Percentiles rank a stretch among this genome's conserved stretches.
These are phyloP conservation scores for Themeda triandra DNA, from an alignment of 176 grass and related monocot species.

Conservation along the genomic window DNA sequence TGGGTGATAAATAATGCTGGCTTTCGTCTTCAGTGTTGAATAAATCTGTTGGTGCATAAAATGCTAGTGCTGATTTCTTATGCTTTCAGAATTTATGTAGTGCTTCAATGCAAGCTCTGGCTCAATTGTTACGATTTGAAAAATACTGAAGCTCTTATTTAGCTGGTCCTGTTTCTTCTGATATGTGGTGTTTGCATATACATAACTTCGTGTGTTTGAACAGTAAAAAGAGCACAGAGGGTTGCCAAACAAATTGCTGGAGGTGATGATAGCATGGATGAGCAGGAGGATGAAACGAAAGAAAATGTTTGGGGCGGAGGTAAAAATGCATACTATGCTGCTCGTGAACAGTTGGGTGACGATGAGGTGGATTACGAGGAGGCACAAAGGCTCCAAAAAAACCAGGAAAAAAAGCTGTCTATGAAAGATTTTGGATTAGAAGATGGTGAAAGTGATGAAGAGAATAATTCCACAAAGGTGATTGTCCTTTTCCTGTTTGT, in stretches of 20 bases:
- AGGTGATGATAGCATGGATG: conserved; percentile 80
- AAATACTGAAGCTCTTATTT: neutral
- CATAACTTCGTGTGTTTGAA: conserved; percentile 15
- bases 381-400: conserved; percentile 50
- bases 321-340: conserved; percentile 64
- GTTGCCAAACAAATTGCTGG: conserved; percentile 60
- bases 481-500: neutral
- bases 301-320: conserved; percentile 53
- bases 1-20: neutral
- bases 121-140: neutral
- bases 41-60: neutral
- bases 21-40: neutral
- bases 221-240: conserved; percentile 68
- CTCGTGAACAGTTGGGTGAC: conserved; percentile 48
- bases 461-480: conserved; percentile 51
- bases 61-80: neutral
- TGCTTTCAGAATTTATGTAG: neutral
- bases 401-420: conserved; percentile 50
- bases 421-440: conserved; percentile 81
- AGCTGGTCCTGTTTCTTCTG: conserved; percentile 15
- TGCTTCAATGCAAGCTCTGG: neutral
- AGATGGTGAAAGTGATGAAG: conserved; percentile 54
- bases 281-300: conserved; percentile 51
- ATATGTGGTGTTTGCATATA: conserved; percentile 4
- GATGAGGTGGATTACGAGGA: conserved; percentile 63